Evolutionary conservation across 441 rosid species (phyloP), one percentile per base, ranked within the genome.

Genomic region (Euphorbia celastroides): DNA sequence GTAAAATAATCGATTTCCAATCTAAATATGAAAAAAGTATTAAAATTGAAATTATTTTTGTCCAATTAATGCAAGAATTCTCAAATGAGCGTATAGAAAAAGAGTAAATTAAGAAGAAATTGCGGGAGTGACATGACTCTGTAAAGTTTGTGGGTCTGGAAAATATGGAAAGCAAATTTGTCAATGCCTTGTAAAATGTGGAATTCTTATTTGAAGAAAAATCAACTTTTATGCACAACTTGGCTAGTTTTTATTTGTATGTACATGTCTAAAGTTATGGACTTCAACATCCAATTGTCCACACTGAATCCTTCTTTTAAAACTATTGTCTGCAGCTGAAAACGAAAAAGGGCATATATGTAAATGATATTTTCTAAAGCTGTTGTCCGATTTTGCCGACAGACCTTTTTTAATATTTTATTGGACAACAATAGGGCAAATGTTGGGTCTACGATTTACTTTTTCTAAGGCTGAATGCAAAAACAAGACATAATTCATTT

Each of bases 131-230:
- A 23, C 30, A n/a, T 63, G 0, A 34, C 34, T 52, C 0, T 52
- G 50, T 52, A 23, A 34, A 23, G 17, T 16, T 2, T 48, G 31
- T 63, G 62, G 62, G 62, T 38, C 70, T 66, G 14, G 58, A 57
- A 20, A n/a, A 36, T 3, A 30, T 4, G 46, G 0, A 51, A 23
- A 64, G 30, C 31, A 9, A 67, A 58, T 34, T 58, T 59, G 64
- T 67, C 64, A 67, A 67, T 67, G 64, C 64, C 64, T 67, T 58
- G 64, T 30, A 17, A 28, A 31, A 14, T 16, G 60, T 58, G 70
- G 46, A 44, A 46, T 1, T 9, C 12, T 38, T 1, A 19, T 42
- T 57, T 28, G 2, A 66, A 38, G 54, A 32, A 60, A 16, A 26
- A 55, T 56, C 42, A 57, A 38, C 57, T 57, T 41, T 7, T 28